Evolutionary conservation across 2,329 filamentous ascomycete species (phyloP), one percentile per base, ranked within the genome.

Genomic region (Fusarium continuum): DNA sequence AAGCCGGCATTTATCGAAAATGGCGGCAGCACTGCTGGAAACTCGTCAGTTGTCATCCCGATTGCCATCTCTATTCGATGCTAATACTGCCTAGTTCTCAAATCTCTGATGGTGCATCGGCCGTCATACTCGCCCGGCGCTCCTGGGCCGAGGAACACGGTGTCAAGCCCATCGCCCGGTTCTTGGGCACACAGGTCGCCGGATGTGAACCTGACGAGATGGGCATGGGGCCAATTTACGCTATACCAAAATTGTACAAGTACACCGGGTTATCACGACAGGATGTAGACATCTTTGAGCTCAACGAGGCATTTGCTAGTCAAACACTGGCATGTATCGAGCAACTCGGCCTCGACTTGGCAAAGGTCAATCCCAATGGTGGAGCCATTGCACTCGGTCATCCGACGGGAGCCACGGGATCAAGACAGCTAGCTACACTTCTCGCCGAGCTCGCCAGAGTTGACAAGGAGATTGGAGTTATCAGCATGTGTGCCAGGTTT

Each of bases 341-440:
- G 57, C 83, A 86, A 69, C 75, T 94, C 14, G 89, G 88, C 0
- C 77, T 94, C 77, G 83, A 88, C 69, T 77, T 84, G 40, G 85
- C 85, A 4, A 89, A 85, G 77, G 90, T 97, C 22, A 97, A 97
- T 77, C 92, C 92, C 0, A 93, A 95, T 70, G 93, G 93, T 56
- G 93, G 93, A 32, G 93, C 93, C 2, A 97, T 97, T 74, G 93
- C 93, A 14, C 79, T 97, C 17, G 93, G 93, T 1, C 93, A 97
- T 75, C 93, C 93, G 4, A 83, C 97, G 1, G 93, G 93, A 38
- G 93, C 93, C 13, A 97, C 93, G 8, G 92, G 92, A 11, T 48
- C 58, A 3, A 34, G 60, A 2, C 60, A 62, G 25, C 9, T 58
- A 10, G 47, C 57, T 3, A 63, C 58, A 11, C 11, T 63, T 3